Evolutionary conservation across 257 asterid genomes (phyloP).

Genomic region (Oldenlandia corymbosa): DNA sequence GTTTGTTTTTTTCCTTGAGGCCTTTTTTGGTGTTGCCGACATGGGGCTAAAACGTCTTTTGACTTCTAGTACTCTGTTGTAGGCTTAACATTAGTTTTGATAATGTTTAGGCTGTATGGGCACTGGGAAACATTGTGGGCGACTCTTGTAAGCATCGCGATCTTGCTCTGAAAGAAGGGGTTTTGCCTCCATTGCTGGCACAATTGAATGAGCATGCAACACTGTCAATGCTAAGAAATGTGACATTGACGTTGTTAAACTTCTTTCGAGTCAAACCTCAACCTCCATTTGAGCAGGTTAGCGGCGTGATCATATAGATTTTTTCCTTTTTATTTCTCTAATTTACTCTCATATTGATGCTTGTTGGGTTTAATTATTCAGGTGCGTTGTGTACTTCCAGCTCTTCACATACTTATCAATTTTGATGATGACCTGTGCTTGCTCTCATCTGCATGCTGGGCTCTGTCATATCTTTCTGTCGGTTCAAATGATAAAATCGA

Average conservation of each 20-base stretch:
- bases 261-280: slow-evolving; percentile 97
- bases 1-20: slow-evolving; percentile 23
- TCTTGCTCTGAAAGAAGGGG: slow-evolving; percentile 77
- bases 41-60: background rate
- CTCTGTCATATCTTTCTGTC: slow-evolving; percentile 90
- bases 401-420: slow-evolving; percentile 61
- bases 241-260: slow-evolving; percentile 91
- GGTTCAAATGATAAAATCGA: slow-evolving; percentile 90
- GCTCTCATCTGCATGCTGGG: slow-evolving; percentile 90
- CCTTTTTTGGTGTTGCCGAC: background rate
- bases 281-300: slow-evolving; percentile 91
- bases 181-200: slow-evolving; percentile 64
- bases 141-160: slow-evolving; percentile 89
- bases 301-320: slow-evolving; percentile 5
- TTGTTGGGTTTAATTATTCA: slow-evolving; percentile 20
- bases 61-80: background rate
- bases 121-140: slow-evolving; percentile 91
- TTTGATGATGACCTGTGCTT: slow-evolving; percentile 92
- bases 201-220: slow-evolving; percentile 74
- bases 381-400: slow-evolving; percentile 86
- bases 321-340: background rate
- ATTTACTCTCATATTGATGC: background rate
- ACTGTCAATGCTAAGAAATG: slow-evolving; percentile 92
- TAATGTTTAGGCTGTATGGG: slow-evolving; percentile 79
- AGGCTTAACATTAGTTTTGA: background rate